Evolutionary conservation across 305 asterid species (phyloP).

Genomic region (Rubia tinctorum): DNA sequence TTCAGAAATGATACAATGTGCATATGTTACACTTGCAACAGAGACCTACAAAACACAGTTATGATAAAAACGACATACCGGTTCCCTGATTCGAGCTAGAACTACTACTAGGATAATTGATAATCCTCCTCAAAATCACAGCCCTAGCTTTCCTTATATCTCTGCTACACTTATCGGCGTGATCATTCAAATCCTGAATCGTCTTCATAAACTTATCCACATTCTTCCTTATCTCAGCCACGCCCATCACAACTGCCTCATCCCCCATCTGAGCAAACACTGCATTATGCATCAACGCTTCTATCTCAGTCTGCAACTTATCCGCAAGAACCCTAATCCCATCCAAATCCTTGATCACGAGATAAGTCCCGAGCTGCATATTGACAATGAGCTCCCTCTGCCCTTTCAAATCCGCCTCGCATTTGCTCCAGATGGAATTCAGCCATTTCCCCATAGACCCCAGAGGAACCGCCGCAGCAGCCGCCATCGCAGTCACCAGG

Average conservation of each 20-base stretch:
- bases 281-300: conserved; percentile 46
- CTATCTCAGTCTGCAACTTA: conserved; percentile 52
- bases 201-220: conserved; percentile 48
- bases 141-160: conserved; percentile 69
- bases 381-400: conserved; percentile 54
- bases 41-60: background rate
- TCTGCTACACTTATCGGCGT: conserved; percentile 61
- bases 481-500: conserved; percentile 73
- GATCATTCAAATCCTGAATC: conserved; percentile 48
- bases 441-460: conserved; percentile 88
- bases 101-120: conserved; percentile 40
- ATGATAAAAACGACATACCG: conserved; percentile 47
- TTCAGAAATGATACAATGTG: background rate
- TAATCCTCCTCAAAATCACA: conserved; percentile 55
- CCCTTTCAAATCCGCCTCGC: conserved; percentile 52
- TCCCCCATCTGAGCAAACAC: conserved; percentile 57
- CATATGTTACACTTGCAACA: background rate
- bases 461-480: conserved; percentile 76
- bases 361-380: conserved; percentile 50
- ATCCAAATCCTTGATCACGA: conserved; percentile 61
- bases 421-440: conserved; percentile 62
- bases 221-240: conserved; percentile 59
- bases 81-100: conserved; percentile 31
- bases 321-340: conserved; percentile 53
- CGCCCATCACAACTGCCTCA: conserved; percentile 61